Percentiles rank a stretch among this genome's conserved stretches.
Evolutionary conservation across 164 flowering plant genomes (phyloP).

Genomic region (Macadamia tetraphylla): DNA sequence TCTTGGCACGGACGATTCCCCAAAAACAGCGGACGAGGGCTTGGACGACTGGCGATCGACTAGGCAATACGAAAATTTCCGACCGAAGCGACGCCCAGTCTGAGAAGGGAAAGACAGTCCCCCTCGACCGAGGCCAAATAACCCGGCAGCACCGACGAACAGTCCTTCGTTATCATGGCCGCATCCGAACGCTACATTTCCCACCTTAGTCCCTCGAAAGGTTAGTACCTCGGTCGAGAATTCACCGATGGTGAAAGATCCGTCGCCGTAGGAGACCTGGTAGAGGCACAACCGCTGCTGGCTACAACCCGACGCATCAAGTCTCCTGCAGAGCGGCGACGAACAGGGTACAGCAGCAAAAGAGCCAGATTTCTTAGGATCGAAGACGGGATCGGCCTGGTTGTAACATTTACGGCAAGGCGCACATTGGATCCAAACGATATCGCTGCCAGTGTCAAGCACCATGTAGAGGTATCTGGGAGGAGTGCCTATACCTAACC

Average conservation of each 20-base stretch:
- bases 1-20: conserved; percentile 35
- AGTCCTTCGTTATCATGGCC: conserved; percentile 90
- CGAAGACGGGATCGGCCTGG: conserved; percentile 84
- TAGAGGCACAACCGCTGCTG: conserved; percentile 61
- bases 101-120: conserved; percentile 72
- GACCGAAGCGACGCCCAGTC: conserved; percentile 28
- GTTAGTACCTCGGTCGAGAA: conserved; percentile 72
- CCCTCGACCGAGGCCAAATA: conserved; percentile 91
- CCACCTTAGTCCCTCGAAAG: conserved; percentile 35
- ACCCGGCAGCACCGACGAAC: conserved; percentile 82
- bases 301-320: conserved; percentile 61
- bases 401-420: conserved; percentile 89
- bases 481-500: conserved; percentile 73
- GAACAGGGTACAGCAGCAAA: conserved; percentile 55
- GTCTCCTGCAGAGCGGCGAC: conserved; percentile 47
- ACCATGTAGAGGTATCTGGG: conserved; percentile 60
- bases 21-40: too few species aligned
- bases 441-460: conserved; percentile 86
- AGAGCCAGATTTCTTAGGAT: conserved; percentile 62
- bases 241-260: conserved; percentile 90
- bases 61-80: conserved; percentile 73
- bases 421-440: conserved; percentile 87
- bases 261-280: conserved; percentile 93
- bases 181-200: conserved; percentile 71
- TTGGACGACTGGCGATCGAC: conserved; percentile 43